Evolutionary conservation across 768 basidiomycete genomes (phyloP).

Genomic region (Tricholoma furcatifolium): DNA sequence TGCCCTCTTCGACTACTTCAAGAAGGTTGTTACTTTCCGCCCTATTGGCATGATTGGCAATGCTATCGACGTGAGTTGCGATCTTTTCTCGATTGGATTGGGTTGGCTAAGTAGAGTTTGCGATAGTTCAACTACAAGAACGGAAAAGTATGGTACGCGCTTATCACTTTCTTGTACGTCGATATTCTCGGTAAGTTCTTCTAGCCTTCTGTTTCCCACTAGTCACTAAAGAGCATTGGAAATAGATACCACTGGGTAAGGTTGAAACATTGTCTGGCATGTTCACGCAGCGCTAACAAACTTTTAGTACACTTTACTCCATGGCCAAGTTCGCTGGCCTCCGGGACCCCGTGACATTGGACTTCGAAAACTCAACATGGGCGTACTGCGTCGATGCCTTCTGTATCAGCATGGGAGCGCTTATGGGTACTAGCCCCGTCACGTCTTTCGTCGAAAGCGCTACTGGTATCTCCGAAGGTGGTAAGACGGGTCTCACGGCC

Average conservation of each 20-base stretch:
- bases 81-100: slow-evolving; percentile 3
- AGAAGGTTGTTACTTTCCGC: slow-evolving; percentile 77
- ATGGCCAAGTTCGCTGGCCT: slow-evolving; percentile 93
- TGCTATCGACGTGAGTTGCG: slow-evolving; percentile 56
- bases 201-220: neutral
- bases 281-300: neutral
- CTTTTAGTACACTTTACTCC: slow-evolving; percentile 73
- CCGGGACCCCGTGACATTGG: slow-evolving; percentile 78
- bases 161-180: slow-evolving; percentile 88
- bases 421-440: slow-evolving; percentile 79
- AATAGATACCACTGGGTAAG: slow-evolving; percentile 49
- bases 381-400: slow-evolving; percentile 86
- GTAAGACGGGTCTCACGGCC: slow-evolving; percentile 83
- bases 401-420: slow-evolving; percentile 76
- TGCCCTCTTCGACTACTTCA: slow-evolving; percentile 79
- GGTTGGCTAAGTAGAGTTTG: neutral
- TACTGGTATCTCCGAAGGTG: slow-evolving; percentile 83
- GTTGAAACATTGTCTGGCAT: neutral
- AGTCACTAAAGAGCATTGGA: slow-evolving; percentile 1
- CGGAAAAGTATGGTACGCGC: slow-evolving; percentile 82
- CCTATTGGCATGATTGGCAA: slow-evolving; percentile 61
- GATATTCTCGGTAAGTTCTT: slow-evolving; percentile 66
- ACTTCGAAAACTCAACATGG: slow-evolving; percentile 81
- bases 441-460: slow-evolving; percentile 84
- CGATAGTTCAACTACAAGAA: slow-evolving; percentile 55